Percentiles rank a stretch among this genome's conserved stretches.
Conservation (phyloP, 352 stramenopile genomes). For the Pythium dissimile region DNA sequence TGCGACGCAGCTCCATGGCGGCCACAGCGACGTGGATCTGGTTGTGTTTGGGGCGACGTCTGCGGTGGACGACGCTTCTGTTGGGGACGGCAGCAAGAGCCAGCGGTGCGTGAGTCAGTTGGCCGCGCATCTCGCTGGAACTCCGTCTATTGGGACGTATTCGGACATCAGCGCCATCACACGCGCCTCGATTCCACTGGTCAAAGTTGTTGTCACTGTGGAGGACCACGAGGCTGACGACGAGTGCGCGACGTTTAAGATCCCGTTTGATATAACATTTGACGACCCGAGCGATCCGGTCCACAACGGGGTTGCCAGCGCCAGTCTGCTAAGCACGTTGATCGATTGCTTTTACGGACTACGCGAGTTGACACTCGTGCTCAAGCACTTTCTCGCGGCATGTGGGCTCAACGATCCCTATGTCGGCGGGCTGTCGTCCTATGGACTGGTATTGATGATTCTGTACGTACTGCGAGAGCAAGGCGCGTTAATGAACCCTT, state of each 20-base stretch:
- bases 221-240: neutral
- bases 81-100: neutral
- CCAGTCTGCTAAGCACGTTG: conserved; percentile 62
- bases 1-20: conserved; percentile 57
- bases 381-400: conserved; percentile 90
- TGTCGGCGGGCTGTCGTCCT: conserved; percentile 87
- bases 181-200: conserved; percentile 63
- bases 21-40: conserved; percentile 73
- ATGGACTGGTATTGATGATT: conserved; percentile 84
- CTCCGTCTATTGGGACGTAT: conserved; percentile 15
- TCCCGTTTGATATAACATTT: conserved; percentile 85
- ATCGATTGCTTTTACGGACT: conserved; percentile 71
- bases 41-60: conserved; percentile 66
- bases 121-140: conserved; percentile 20
- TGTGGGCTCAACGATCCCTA: conserved; percentile 88
- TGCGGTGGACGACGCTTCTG: neutral
- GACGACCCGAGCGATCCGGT: conserved; percentile 51
- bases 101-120: conserved; percentile 53
- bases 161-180: conserved; percentile 67
- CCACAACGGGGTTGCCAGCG: conserved; percentile 78
- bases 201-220: conserved; percentile 68
- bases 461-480: conserved; percentile 62
- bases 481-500: conserved; percentile 33
- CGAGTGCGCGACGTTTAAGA: conserved; percentile 18
- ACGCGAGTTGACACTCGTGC: conserved; percentile 76